phyloP scores from a whole-genome alignment of 148 eudicot species.

The Cornus suecica region DNA sequence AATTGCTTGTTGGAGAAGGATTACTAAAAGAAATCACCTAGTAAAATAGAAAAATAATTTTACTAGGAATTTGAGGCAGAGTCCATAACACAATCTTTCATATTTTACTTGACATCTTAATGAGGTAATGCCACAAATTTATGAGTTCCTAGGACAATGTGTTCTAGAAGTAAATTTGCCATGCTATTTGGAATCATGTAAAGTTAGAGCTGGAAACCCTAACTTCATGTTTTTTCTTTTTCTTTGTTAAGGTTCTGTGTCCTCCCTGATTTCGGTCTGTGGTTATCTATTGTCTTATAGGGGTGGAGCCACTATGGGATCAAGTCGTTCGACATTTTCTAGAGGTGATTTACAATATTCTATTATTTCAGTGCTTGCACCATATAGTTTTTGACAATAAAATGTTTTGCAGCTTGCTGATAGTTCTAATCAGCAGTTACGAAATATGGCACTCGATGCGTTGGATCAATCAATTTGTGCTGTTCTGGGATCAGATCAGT shows the following conservation, averaged over 20 bases:
- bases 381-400: conserved; percentile 12
- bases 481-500: conserved; percentile 82
- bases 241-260: conserved; percentile 3
- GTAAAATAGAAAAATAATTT: no score
- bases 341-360: conserved; percentile 50
- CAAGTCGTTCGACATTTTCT: conserved; percentile 77
- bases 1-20: no score
- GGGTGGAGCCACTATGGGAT: conserved; percentile 97
- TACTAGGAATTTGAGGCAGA: no score
- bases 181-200: no score
- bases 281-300: conserved; percentile 35
- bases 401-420: conserved; percentile 71
- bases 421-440: conserved; percentile 61
- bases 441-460: conserved; percentile 84
- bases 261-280: conserved; percentile 1
- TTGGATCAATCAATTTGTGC: conserved; percentile 90
- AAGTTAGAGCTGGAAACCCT: no score
- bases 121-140: not conserved
- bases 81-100: not conserved
- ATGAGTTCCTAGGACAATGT: not conserved
- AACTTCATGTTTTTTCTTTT: no score
- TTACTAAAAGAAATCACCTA: no score
- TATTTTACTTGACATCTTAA: not conserved
- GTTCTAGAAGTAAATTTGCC: no score
- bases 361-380: not conserved